Percentiles rank a stretch among this genome's conserved stretches.
These are phyloP conservation scores for Cryphonectria carpinicola DNA, from an alignment of 2,329 filamentous ascomycete genomes.

Conservation along the genomic window DNA sequence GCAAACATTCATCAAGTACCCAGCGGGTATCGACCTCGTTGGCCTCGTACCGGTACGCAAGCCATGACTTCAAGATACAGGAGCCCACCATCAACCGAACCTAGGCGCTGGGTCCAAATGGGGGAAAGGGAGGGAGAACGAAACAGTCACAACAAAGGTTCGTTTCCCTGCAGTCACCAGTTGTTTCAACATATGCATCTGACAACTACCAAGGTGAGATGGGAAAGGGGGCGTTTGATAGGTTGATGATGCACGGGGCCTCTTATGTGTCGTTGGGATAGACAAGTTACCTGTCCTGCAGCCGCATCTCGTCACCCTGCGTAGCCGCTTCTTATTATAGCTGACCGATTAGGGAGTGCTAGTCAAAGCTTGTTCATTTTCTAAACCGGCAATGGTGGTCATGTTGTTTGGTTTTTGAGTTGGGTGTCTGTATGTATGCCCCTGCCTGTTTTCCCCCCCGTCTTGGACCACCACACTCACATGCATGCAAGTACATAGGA, in stretches of 20 bases:
- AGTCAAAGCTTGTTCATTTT: background rate
- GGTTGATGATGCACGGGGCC: constrained; percentile 9
- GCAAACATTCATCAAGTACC: background rate
- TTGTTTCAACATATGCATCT: background rate
- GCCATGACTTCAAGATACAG: background rate
- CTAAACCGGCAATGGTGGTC: background rate
- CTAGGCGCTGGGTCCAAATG: constrained; percentile 18
- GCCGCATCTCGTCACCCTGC: constrained; percentile 28
- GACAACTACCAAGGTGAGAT: background rate
- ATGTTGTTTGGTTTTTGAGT: background rate
- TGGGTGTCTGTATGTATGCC: background rate
- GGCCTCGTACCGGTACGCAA: constrained; percentile 20
- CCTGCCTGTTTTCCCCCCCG: background rate
- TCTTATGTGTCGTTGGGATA: constrained; percentile 29
- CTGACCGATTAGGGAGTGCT: background rate
- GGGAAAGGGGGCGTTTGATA: background rate
- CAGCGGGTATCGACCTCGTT: background rate
- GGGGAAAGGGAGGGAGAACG: background rate
- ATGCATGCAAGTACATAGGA: background rate
- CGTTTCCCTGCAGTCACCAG: constrained; percentile 7
- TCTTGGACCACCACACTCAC: background rate
- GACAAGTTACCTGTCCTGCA: constrained; percentile 29
- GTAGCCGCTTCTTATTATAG: constrained; percentile 29
- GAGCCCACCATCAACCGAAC: background rate
- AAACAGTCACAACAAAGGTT: background rate